Percentiles rank a stretch among this genome's conserved stretches.
phyloP scores from a whole-genome alignment of 75 land plant species.

The Pinus albicaulis region DNA sequence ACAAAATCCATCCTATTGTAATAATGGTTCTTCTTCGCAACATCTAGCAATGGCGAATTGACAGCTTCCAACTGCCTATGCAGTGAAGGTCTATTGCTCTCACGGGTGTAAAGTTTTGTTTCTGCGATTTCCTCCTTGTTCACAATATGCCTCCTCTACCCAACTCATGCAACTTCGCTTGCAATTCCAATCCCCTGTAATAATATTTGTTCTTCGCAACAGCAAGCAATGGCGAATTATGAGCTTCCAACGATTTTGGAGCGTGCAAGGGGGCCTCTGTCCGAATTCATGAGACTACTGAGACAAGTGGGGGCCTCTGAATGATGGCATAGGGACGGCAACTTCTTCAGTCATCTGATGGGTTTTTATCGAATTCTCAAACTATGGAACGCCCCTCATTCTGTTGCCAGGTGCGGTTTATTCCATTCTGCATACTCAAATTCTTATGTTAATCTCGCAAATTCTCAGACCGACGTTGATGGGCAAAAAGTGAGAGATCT shows the following conservation, averaged over 20 bases:
- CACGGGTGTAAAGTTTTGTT: too few relatives aligned
- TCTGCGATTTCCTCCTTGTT: too few relatives aligned
- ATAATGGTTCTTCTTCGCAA: too few relatives aligned
- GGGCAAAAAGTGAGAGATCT: constrained; percentile 44
- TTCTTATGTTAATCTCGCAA: constrained; percentile 92
- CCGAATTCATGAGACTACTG: constrained; percentile 49
- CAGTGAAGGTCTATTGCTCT: too few relatives aligned
- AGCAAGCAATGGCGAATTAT: not conserved
- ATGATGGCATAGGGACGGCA: constrained; percentile 97
- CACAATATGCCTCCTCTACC: too few relatives aligned
- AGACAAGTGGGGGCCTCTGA: constrained; percentile 73
- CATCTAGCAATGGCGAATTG: too few relatives aligned
- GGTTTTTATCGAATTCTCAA: constrained; percentile 69
- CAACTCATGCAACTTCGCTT: too few relatives aligned
- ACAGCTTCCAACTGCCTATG: too few relatives aligned
- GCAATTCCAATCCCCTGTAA: too few relatives aligned
- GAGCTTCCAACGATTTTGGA: constrained; percentile 8
- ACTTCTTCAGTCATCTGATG: constrained; percentile 74
- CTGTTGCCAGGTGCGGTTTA: constrained; percentile 76
- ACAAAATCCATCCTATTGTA: too few relatives aligned
- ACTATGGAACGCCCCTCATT: constrained; percentile 64
- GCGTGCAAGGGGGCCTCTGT: constrained; percentile 44
- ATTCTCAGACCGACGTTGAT: constrained; percentile 58
- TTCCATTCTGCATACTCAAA: constrained; percentile 95
- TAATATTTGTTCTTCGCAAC: too few relatives aligned